These are phyloP conservation scores for Xylaria polymorpha DNA, from an alignment of 2,329 filamentous ascomycete species.

Conservation along the genomic window DNA sequence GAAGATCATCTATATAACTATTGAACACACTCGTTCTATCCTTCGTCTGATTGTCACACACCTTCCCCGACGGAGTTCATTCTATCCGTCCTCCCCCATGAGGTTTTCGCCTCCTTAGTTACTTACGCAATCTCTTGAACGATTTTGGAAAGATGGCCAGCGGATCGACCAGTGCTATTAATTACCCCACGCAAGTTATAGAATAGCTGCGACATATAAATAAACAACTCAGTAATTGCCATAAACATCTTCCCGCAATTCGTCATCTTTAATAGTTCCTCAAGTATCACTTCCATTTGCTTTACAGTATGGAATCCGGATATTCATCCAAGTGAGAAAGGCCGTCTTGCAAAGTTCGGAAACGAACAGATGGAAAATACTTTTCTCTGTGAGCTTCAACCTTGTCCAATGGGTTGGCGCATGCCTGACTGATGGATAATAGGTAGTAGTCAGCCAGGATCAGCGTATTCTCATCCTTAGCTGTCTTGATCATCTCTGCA, in stretches of 20 bases:
- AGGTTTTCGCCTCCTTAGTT: no score
- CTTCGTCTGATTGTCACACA: no score
- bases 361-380: constrained; percentile 8
- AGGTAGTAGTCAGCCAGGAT: constrained; percentile 23
- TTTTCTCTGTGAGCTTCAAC: constrained; percentile 15
- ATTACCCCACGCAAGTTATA: no score
- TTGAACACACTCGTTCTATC: no score
- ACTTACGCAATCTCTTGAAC: no score
- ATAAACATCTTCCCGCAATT: neutral
- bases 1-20: no score
- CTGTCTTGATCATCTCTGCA: constrained; percentile 20
- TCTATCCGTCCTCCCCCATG: no score
- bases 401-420: constrained; percentile 14
- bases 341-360: constrained; percentile 19
- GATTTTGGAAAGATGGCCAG: no score
- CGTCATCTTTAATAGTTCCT: neutral
- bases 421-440: constrained; percentile 20
- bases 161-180: no score
- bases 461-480: constrained; percentile 16
- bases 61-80: no score
- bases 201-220: no score
- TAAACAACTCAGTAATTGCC: no score
- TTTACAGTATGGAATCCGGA: constrained; percentile 15
- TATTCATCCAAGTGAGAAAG: constrained; percentile 5
- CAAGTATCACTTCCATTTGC: neutral